Conservation (phyloP, 108 stramenopile genomes). For the Pseudonitzschia multistriata region DNA sequence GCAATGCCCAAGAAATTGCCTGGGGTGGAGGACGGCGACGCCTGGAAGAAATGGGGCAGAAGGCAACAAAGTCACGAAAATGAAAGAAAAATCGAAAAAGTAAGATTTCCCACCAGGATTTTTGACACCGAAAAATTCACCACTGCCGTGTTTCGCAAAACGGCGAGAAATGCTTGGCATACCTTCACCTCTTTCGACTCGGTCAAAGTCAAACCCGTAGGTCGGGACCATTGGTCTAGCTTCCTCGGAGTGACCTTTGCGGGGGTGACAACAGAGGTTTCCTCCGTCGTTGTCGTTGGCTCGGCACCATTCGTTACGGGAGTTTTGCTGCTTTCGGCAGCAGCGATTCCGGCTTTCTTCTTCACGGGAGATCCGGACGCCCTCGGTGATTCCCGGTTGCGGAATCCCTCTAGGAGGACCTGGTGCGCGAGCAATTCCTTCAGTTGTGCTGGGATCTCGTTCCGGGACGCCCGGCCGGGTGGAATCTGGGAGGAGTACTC, state of each 20-base stretch:
- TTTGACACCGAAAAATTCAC: too few relatives aligned
- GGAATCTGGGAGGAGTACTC: conserved; percentile 33
- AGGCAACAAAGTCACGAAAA: not conserved
- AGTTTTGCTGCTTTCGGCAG: conserved; percentile 6
- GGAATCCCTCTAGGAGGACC: conserved; percentile 51
- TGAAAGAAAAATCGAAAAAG: not conserved
- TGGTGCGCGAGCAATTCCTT: conserved; percentile 72
- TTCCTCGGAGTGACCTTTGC: conserved; percentile 20
- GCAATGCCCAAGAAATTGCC: conserved; percentile 64
- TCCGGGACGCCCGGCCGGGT: not conserved
- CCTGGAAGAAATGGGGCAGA: not conserved
- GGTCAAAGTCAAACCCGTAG: not conserved
- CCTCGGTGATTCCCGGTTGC: conserved; percentile 34
- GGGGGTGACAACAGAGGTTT: not conserved
- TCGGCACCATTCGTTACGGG: not conserved
- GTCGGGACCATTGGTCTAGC: conserved; percentile 2
- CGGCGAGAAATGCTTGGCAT: not conserved
- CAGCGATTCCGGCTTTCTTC: not conserved
- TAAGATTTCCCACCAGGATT: too few relatives aligned
- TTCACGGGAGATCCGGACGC: not conserved
- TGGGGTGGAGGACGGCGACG: conserved; percentile 10
- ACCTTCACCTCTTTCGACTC: not conserved
- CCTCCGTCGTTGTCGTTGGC: not conserved
- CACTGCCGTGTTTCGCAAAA: too few relatives aligned
- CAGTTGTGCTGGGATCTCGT: conserved; percentile 24